These are phyloP conservation scores for Sequoia sempervirens DNA, from an alignment of 75 land plant genomes.

Conservation along the genomic window DNA sequence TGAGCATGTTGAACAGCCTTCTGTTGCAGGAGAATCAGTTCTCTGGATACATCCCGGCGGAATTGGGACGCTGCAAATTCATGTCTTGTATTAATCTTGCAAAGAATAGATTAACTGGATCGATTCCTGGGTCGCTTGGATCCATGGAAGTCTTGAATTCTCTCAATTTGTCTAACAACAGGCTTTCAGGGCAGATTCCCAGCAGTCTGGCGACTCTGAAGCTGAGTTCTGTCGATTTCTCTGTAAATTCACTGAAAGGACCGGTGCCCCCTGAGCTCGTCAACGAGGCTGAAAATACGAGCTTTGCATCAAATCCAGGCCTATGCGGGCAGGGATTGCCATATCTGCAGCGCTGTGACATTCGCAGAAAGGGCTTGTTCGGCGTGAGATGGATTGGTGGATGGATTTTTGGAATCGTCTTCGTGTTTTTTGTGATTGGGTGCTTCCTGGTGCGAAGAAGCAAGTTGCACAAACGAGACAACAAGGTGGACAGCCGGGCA, in stretches of 20 bases:
- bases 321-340: slow-evolving; percentile 25
- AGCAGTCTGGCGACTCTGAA: slow-evolving; percentile 8
- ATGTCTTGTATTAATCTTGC: slow-evolving; percentile 23
- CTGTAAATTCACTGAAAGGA: slow-evolving; percentile 16
- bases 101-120: slow-evolving; percentile 23
- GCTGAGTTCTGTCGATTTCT: slow-evolving; percentile 23
- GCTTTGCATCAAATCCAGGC: slow-evolving; percentile 26
- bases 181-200: slow-evolving; percentile 8
- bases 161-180: slow-evolving; percentile 11
- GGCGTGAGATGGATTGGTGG: neutral
- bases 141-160: slow-evolving; percentile 7
- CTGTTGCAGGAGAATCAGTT: slow-evolving; percentile 22
- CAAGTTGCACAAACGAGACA: neutral
- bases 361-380: too few relatives aligned
- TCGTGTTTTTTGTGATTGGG: neutral
- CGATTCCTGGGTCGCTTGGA: slow-evolving; percentile 21
- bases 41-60: slow-evolving; percentile 23
- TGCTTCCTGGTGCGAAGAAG: neutral
- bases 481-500: neutral
- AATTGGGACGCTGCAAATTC: slow-evolving; percentile 11
- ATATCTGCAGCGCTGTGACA: slow-evolving; percentile 14
- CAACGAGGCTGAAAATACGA: slow-evolving; percentile 9
- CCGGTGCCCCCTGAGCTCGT: slow-evolving; percentile 15
- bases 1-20: slow-evolving; percentile 8
- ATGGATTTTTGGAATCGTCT: slow-evolving; percentile 10